Evolutionary conservation across 1,284 basidiomycete species (phyloP).

Genomic region (Takashimella koratensis): DNA sequence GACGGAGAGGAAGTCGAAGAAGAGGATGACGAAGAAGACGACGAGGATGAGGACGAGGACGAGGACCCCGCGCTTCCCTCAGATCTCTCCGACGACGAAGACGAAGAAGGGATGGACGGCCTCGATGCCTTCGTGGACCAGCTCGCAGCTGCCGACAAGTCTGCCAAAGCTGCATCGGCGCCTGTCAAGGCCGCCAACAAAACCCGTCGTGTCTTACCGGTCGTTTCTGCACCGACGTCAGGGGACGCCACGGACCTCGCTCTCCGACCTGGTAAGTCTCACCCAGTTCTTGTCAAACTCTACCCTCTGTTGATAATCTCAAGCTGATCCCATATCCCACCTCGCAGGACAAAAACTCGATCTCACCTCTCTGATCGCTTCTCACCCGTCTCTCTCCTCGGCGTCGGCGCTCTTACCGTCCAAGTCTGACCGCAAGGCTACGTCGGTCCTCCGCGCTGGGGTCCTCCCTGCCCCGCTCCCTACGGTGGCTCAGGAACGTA

Average conservation of each 20-base stretch:
- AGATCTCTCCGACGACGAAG: conserved; percentile 56
- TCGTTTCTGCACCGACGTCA: conserved; percentile 39
- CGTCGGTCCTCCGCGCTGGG: conserved; percentile 56
- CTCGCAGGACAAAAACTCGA: conserved; percentile 46
- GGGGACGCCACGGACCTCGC: conserved; percentile 37
- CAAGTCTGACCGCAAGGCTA: conserved; percentile 52
- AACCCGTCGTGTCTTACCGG: conserved; percentile 44
- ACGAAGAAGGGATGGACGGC: conserved; percentile 58
- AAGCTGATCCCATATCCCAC: too few species aligned
- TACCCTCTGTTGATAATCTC: too few species aligned
- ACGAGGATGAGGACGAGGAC: conserved; percentile 47
- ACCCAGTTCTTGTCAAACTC: too few species aligned
- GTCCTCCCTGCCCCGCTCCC: conserved; percentile 82
- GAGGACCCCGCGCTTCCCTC: conserved; percentile 55
- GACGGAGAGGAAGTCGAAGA: conserved; percentile 52
- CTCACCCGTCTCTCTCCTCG: conserved; percentile 63
- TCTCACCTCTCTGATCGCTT: conserved; percentile 53
- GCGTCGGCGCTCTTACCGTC: conserved; percentile 37
- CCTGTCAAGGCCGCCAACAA: too few species aligned
- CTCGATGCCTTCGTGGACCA: conserved; percentile 67
- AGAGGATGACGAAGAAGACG: conserved; percentile 53
- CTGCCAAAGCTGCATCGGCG: conserved; percentile 59
- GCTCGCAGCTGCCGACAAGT: conserved; percentile 62
- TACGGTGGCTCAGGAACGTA: conserved; percentile 75
- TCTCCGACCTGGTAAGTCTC: conserved; percentile 37